Conservation (phyloP, 352 stramenopile species). For the Phytophthora kernoviae region DNA sequence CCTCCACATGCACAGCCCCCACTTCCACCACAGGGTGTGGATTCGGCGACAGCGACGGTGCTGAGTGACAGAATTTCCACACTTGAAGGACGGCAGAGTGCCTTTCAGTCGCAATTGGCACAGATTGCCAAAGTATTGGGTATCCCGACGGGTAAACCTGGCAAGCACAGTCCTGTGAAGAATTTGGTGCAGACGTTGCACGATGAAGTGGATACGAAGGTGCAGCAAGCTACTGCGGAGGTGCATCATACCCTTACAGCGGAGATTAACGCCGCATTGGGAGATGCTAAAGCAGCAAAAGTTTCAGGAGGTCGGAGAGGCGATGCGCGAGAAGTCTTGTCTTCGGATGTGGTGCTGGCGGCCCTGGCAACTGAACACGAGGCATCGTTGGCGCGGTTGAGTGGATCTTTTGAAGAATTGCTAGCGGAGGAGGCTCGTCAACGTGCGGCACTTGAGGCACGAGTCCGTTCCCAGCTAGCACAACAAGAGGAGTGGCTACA, state of each 20-base stretch:
- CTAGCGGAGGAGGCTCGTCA: slow-evolving; percentile 67
- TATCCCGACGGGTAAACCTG: slow-evolving; percentile 62
- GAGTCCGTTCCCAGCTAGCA: slow-evolving; percentile 56
- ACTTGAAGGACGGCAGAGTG: slow-evolving; percentile 73
- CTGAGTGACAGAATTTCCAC: slow-evolving; percentile 76
- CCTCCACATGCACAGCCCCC: slow-evolving; percentile 9
- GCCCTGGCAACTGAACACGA: slow-evolving; percentile 39
- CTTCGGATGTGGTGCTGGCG: slow-evolving; percentile 54
- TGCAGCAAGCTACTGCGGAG: slow-evolving; percentile 22
- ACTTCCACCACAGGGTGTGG: slow-evolving; percentile 6
- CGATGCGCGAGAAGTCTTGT: slow-evolving; percentile 25
- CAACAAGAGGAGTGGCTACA: slow-evolving; percentile 85
- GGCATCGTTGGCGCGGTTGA: slow-evolving; percentile 67
- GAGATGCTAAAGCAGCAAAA: slow-evolving; percentile 7
- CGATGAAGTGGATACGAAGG: slow-evolving; percentile 72
- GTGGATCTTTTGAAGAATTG: slow-evolving; percentile 67
- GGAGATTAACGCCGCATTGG: slow-evolving; percentile 23
- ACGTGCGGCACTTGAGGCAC: slow-evolving; percentile 59
- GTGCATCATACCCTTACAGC: slow-evolving; percentile 2
- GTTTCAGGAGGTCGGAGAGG: neutral
- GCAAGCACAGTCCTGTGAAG: slow-evolving; percentile 72
- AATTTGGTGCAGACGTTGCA: slow-evolving; percentile 72
- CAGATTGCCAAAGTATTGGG: slow-evolving; percentile 78
- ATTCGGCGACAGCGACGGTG: slow-evolving; percentile 34
- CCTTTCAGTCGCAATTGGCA: slow-evolving; percentile 82